These are phyloP conservation scores for Pseudopithomyces maydicus DNA, from an alignment of 2,329 filamentous ascomycete species.

Conservation along the genomic window DNA sequence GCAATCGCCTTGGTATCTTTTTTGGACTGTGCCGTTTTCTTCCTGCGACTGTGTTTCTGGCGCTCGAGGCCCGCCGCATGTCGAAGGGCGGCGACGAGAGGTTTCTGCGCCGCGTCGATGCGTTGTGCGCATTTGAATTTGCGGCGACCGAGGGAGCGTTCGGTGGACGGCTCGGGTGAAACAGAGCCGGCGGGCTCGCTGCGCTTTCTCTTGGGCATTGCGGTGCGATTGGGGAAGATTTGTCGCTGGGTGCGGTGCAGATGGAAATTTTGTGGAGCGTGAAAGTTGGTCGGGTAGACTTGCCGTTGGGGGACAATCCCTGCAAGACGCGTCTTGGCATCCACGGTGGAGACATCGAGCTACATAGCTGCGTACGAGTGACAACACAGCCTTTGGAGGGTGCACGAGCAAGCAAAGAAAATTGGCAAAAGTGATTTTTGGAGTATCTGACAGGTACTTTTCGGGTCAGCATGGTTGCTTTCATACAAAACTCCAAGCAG, in stretches of 20 bases:
- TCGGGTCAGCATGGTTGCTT: no score
- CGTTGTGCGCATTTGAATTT: conserved; percentile 45
- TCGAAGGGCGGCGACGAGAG: conserved; percentile 69
- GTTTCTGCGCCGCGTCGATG: conserved; percentile 60
- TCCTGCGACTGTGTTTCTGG: conserved; percentile 71
- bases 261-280: conserved; percentile 7
- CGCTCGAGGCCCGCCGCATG: conserved; percentile 76
- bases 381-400: no score
- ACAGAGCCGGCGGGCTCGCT: conserved; percentile 11
- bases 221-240: conserved; percentile 1
- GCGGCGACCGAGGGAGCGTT: conserved; percentile 18
- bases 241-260: neutral
- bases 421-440: no score
- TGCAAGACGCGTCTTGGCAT: neutral
- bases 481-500: no score
- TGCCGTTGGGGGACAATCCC: neutral
- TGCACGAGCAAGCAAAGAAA: no score
- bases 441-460: no score
- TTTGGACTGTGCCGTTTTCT: conserved; percentile 58
- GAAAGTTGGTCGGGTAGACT: neutral
- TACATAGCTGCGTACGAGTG: no score
- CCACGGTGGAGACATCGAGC: no score
- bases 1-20: conserved; percentile 55
- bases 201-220: conserved; percentile 45
- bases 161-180: conserved; percentile 1